These are phyloP conservation scores for Lycium barbarum DNA, from an alignment of 257 asterid genomes.

Conservation along the genomic window DNA sequence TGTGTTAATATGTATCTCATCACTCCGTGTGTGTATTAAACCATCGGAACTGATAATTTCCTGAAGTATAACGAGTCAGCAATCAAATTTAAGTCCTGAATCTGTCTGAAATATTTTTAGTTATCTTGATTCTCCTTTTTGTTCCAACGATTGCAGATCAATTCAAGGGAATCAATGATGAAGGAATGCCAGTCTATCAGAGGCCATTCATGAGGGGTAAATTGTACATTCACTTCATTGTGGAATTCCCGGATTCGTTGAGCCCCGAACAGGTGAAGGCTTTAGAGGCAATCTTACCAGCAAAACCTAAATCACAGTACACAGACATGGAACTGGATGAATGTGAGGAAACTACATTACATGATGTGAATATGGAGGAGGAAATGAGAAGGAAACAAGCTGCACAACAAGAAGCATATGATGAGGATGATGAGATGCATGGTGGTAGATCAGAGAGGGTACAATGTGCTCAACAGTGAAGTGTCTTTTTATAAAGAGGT, in stretches of 20 bases:
- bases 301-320: constrained; percentile 49
- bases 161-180: constrained; percentile 70
- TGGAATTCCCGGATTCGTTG: constrained; percentile 66
- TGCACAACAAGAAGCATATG: constrained; percentile 66
- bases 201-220: constrained; percentile 76
- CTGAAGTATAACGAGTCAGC: not conserved
- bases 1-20: no score
- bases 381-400: constrained; percentile 72
- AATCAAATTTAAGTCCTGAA: not conserved
- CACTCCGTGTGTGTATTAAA: no score
- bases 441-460: constrained; percentile 81
- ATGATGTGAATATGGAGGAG: constrained; percentile 72
- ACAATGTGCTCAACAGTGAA: constrained; percentile 82
- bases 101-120: not conserved
- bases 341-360: constrained; percentile 77
- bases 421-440: constrained; percentile 73
- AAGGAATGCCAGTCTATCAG: constrained; percentile 71
- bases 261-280: constrained; percentile 54
- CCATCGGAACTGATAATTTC: no score
- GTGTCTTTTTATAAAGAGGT: not conserved
- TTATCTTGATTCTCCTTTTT: not conserved
- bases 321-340: constrained; percentile 78
- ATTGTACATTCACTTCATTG: constrained; percentile 59
- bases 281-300: constrained; percentile 53
- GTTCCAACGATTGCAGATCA: constrained; percentile 43